phyloP scores from a whole-genome alignment of 352 stramenopile species.

The Phytopythium helicoides region DNA sequence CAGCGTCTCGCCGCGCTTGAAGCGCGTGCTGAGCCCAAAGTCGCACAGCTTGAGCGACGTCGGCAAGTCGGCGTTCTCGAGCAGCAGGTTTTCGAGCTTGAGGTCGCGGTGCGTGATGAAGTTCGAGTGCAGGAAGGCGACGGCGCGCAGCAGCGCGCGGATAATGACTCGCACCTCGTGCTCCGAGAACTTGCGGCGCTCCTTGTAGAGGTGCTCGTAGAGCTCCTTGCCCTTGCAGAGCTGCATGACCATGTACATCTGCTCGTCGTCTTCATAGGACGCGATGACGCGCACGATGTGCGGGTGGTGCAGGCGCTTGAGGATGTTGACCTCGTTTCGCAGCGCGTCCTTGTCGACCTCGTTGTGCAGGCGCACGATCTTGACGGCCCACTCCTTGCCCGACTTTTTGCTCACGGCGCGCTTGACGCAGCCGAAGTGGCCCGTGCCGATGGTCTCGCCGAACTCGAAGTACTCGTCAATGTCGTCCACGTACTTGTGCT shows the following conservation, averaged over 20 bases:
- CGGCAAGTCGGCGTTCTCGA: constrained; percentile 60
- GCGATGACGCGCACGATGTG: constrained; percentile 78
- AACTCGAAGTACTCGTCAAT: constrained; percentile 69
- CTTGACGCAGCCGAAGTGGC: constrained; percentile 73
- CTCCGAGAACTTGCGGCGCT: constrained; percentile 59
- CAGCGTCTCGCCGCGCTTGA: constrained; percentile 69
- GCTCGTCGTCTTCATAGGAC: constrained; percentile 73
- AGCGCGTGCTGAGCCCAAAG: constrained; percentile 77
- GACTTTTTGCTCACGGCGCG: constrained; percentile 54
- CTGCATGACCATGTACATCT: constrained; percentile 89
- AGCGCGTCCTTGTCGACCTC: constrained; percentile 71
- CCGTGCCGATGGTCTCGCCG: constrained; percentile 56
- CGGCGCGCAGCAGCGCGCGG: constrained; percentile 45
- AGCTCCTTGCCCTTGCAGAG: constrained; percentile 82
- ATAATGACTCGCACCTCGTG: constrained; percentile 68
- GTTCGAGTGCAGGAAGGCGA: constrained; percentile 79
- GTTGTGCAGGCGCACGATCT: constrained; percentile 71
- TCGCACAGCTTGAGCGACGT: constrained; percentile 81
- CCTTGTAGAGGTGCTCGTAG: constrained; percentile 74
- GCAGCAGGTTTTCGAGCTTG: constrained; percentile 81
- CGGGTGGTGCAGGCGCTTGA: constrained; percentile 76
- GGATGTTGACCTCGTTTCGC: constrained; percentile 74
- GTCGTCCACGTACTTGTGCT: constrained; percentile 72
- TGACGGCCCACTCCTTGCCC: constrained; percentile 76
- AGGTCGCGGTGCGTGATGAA: constrained; percentile 80